Percentiles rank a stretch among this genome's conserved stretches.
Conservation (phyloP, 495 filamentous ascomycete genomes). For the Collariella sp. region DNA sequence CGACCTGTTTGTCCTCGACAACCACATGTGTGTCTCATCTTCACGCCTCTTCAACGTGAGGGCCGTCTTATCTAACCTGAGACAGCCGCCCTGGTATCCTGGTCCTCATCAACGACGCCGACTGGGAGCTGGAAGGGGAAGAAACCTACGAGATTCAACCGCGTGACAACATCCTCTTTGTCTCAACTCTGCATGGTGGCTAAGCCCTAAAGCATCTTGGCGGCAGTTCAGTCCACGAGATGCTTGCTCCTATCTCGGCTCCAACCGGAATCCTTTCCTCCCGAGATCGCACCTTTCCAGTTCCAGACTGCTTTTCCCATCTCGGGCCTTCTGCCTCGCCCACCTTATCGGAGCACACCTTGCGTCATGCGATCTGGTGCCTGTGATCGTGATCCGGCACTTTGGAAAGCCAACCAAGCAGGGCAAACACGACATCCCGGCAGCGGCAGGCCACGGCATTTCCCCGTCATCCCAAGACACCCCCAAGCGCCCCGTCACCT, state of each 20-base stretch:
- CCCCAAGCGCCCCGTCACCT: too few relatives aligned
- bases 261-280: background rate
- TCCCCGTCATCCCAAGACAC: too few relatives aligned
- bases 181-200: conserved; percentile 95
- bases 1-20: conserved; percentile 83
- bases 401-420: too few relatives aligned
- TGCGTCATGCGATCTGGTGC: too few relatives aligned
- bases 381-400: too few relatives aligned
- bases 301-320: too few relatives aligned
- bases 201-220: conserved; percentile 30
- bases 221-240: too few relatives aligned
- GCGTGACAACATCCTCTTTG: conserved; percentile 86
- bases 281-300: background rate
- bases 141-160: conserved; percentile 74
- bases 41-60: background rate
- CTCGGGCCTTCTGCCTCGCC: too few relatives aligned
- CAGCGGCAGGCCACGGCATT: too few relatives aligned
- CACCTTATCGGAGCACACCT: too few relatives aligned
- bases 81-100: conserved; percentile 88
- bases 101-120: conserved; percentile 92
- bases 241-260: background rate
- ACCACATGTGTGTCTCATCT: conserved; percentile 61
- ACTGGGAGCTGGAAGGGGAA: conserved; percentile 97
- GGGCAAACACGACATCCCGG: too few relatives aligned
- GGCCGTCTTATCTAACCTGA: background rate